Conservation (phyloP, 768 basidiomycete genomes). For the Mycena capillaripes region DNA sequence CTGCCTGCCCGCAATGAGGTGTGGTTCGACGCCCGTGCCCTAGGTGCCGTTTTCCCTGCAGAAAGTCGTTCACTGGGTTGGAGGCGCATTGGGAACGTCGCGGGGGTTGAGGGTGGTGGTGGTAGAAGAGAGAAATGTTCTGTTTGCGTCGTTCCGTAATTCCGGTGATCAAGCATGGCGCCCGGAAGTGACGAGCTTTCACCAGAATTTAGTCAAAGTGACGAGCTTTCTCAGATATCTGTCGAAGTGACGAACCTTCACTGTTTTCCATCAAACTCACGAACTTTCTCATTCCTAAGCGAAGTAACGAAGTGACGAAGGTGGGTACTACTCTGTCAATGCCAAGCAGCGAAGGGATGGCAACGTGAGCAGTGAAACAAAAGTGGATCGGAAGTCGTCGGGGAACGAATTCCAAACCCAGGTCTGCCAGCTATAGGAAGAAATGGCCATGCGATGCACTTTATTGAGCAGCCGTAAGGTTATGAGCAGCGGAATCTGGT, state of each 20-base stretch:
- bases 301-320: background rate
- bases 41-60: background rate
- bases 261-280: too few species aligned
- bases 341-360: background rate
- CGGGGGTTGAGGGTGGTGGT: background rate
- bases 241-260: too few species aligned
- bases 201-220: too few species aligned
- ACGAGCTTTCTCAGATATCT: too few species aligned
- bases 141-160: slow-evolving; percentile 1
- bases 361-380: background rate
- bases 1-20: background rate
- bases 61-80: background rate
- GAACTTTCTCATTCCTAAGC: too few species aligned
- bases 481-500: background rate
- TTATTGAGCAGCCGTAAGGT: slow-evolving; percentile 2
- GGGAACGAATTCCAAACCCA: slow-evolving; percentile 8
- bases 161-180: background rate
- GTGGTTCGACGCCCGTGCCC: background rate
- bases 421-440: background rate
- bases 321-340: slow-evolving; percentile 1
- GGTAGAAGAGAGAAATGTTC: background rate
- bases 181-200: background rate
- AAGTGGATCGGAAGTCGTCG: background rate
- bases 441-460: background rate
- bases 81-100: background rate